phyloP scores from a whole-genome alignment of 2,329 filamentous ascomycete genomes.

The Rutstroemia sydowiana region DNA sequence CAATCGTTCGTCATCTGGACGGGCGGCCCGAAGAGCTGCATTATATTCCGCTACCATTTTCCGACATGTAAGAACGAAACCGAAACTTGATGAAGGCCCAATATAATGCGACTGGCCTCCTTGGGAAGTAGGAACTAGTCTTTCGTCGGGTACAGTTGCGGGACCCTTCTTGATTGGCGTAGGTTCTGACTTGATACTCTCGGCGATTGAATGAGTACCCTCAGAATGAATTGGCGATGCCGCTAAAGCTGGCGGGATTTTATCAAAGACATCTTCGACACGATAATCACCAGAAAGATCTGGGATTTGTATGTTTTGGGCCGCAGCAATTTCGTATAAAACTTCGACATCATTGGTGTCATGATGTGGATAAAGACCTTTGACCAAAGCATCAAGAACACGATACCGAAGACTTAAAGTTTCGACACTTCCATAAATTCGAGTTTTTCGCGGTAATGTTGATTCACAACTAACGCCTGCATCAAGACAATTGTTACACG shows the following conservation, averaged over 20 bases:
- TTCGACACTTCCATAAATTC: constrained; percentile 40
- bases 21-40: constrained; percentile 16
- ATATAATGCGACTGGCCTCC: constrained; percentile 27
- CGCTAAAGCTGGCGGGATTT: constrained; percentile 12
- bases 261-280: constrained; percentile 22
- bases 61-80: constrained; percentile 25
- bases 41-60: constrained; percentile 28
- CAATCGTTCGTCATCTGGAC: constrained; percentile 21
- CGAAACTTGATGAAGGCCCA: constrained; percentile 28
- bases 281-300: constrained; percentile 22
- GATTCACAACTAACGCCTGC: constrained; percentile 35
- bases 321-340: constrained; percentile 34
- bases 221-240: constrained; percentile 16
- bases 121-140: constrained; percentile 23
- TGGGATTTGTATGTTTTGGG: constrained; percentile 34
- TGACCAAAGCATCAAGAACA: constrained; percentile 36
- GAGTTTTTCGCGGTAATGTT: constrained; percentile 37
- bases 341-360: constrained; percentile 34
- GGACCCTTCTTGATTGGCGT: constrained; percentile 2
- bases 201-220: background rate
- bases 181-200: constrained; percentile 2
- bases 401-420: constrained; percentile 38
- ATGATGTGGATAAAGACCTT: constrained; percentile 35
- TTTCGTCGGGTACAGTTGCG: constrained; percentile 18
- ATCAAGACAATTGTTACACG: constrained; percentile 35